Conservation (phyloP, 1,139 yeast genomes). For the Taiozyma onychis region DNA sequence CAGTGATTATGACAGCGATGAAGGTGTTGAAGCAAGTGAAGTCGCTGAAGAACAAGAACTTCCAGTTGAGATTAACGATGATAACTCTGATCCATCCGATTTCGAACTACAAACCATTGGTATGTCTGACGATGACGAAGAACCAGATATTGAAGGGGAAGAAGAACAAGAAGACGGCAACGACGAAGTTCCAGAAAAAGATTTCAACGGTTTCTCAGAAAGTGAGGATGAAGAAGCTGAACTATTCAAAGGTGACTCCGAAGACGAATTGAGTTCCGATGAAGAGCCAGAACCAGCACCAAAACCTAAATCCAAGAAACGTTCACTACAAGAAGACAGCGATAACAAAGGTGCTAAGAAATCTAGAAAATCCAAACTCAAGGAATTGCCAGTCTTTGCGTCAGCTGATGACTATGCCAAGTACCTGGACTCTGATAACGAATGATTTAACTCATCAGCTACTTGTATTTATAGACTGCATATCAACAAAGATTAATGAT, state of each 20-base stretch:
- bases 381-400: slow-evolving; percentile 78
- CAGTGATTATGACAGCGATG: slow-evolving; percentile 28
- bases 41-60: slow-evolving; percentile 14
- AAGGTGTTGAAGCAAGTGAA: slow-evolving; percentile 17
- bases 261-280: slow-evolving; percentile 24
- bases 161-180: slow-evolving; percentile 28
- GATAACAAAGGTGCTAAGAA: slow-evolving; percentile 29
- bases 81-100: slow-evolving; percentile 24
- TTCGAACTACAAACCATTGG: slow-evolving; percentile 22
- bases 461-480: neutral
- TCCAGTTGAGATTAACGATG: slow-evolving; percentile 25
- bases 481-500: neutral
- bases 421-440: slow-evolving; percentile 62
- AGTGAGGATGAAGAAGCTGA: slow-evolving; percentile 25
- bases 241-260: slow-evolving; percentile 25
- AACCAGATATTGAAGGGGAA: slow-evolving; percentile 20
- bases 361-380: slow-evolving; percentile 54
- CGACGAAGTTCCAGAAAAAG: slow-evolving; percentile 29
- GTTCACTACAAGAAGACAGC: slow-evolving; percentile 19
- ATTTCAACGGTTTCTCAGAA: slow-evolving; percentile 19
- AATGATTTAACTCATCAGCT: slow-evolving; percentile 24
- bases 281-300: slow-evolving; percentile 21
- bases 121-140: slow-evolving; percentile 27
- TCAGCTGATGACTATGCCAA: slow-evolving; percentile 85
- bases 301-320: slow-evolving; percentile 19